Conservation (phyloP, 106 monocot species). For the Triglochin maritima region DNA sequence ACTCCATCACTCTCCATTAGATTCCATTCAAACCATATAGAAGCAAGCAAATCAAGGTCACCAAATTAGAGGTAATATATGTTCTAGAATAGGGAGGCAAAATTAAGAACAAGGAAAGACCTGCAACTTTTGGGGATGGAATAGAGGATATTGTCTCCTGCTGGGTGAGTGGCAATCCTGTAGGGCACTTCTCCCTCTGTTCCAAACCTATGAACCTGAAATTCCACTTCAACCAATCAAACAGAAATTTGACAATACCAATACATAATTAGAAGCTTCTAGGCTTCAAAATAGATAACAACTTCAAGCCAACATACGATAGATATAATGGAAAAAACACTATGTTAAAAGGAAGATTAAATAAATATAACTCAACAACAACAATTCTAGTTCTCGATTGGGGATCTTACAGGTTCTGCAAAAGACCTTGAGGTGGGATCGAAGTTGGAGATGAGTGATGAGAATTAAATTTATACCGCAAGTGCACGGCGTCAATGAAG, state of each 20-base stretch:
- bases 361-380: background rate
- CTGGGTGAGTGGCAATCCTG: slow-evolving; percentile 80
- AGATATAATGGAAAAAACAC: no score
- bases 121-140: slow-evolving; percentile 79
- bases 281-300: no score
- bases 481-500: no score
- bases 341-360: background rate
- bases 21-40: slow-evolving; percentile 74
- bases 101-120: slow-evolving; percentile 27
- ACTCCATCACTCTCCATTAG: slow-evolving; percentile 6
- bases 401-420: slow-evolving; percentile 43
- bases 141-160: slow-evolving; percentile 60
- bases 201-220: slow-evolving; percentile 44
- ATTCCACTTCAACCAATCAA: background rate
- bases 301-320: no score
- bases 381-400: background rate
- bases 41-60: no score
- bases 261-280: background rate
- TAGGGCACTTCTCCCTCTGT: slow-evolving; percentile 60
- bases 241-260: background rate
- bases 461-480: no score
- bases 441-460: slow-evolving; percentile 48
- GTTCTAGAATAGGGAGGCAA: no score
- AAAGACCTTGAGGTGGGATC: slow-evolving; percentile 36
- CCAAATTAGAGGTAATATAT: no score